Conservation (phyloP, 1,284 basidiomycete species). For the Rhodotorula sp. region DNA sequence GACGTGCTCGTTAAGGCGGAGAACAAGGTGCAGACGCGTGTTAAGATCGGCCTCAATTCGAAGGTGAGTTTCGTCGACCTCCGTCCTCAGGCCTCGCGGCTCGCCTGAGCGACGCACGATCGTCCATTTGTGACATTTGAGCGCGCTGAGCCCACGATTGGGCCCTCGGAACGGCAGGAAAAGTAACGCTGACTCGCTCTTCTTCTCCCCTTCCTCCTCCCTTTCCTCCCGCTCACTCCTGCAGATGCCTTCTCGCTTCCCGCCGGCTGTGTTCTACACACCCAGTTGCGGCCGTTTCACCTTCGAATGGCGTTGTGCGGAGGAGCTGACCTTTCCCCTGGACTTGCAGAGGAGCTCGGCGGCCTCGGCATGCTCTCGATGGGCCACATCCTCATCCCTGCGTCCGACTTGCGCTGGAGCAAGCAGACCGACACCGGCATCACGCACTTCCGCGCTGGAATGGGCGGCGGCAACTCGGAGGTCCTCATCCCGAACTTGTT, state of each 20-base stretch:
- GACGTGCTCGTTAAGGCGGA: slow-evolving; percentile 94
- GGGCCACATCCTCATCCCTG: slow-evolving; percentile 98
- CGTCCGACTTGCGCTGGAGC: slow-evolving; percentile 94
- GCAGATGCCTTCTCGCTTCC: slow-evolving; percentile 95
- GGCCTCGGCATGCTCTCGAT: slow-evolving; percentile 99
- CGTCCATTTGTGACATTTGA: no score
- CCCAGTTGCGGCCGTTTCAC: not conserved
- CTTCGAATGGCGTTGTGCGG: not conserved
- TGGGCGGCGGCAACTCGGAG: slow-evolving; percentile 43
- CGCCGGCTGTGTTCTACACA: slow-evolving; percentile 55
- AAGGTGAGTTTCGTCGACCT: slow-evolving; percentile 14
- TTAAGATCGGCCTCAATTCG: slow-evolving; percentile 76
- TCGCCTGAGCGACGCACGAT: no score
- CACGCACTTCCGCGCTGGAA: slow-evolving; percentile 51
- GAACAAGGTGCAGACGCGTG: slow-evolving; percentile 97
- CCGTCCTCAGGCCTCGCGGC: no score
- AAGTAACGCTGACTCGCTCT: no score
- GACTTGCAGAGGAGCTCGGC: slow-evolving; percentile 71
- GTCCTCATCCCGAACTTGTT: slow-evolving; percentile 90
- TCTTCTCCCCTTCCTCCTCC: not conserved
- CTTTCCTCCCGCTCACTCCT: not conserved
- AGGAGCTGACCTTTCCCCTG: slow-evolving; percentile 45
- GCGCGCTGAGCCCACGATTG: no score
- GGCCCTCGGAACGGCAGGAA: no score
- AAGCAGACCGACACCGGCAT: slow-evolving; percentile 92